These are phyloP conservation scores for Alternaria brassicae DNA, from an alignment of 2,329 filamentous ascomycete species.

Conservation along the genomic window DNA sequence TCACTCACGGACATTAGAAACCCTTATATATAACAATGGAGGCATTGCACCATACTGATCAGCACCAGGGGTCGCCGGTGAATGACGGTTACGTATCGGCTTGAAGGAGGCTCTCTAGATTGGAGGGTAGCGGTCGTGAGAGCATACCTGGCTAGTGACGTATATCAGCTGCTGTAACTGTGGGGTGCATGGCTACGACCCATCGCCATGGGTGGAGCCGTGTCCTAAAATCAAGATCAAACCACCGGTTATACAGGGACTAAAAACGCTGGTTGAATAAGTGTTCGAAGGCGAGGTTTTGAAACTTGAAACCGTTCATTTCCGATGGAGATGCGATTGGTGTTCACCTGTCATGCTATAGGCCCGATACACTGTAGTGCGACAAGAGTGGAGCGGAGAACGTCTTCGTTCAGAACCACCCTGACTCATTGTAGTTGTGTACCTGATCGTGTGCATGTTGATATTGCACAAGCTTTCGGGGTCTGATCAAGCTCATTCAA, in stretches of 20 bases:
- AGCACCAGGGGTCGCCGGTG: not conserved
- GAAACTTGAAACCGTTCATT: conserved; percentile 13
- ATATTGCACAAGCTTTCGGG: conserved; percentile 13
- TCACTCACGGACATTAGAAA: not conserved
- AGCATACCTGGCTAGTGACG: conserved; percentile 22
- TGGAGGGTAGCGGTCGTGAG: conserved; percentile 6
- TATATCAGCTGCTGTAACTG: conserved; percentile 34
- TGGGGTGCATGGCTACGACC: conserved; percentile 31
- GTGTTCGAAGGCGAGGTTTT: not conserved
- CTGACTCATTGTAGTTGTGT: not conserved
- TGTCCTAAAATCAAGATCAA: conserved; percentile 13
- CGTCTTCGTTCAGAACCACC: not conserved
- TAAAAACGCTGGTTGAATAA: conserved; percentile 4
- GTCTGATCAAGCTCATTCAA: conserved; percentile 24
- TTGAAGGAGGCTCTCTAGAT: conserved; percentile 21
- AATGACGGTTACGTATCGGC: conserved; percentile 12
- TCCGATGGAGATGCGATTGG: not conserved
- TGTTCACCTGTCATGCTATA: conserved; percentile 6
- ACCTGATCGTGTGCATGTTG: not conserved
- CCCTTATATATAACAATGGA: conserved; percentile 31
- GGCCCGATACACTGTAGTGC: conserved; percentile 1
- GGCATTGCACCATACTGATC: conserved; percentile 3
- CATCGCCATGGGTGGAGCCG: conserved; percentile 9
- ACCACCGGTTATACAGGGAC: conserved; percentile 38
- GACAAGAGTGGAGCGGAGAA: conserved; percentile 5